A percentile compares a stretch with the other conserved stretches of the same genome.
phyloP scores from a whole-genome alignment of 2,329 filamentous ascomycete species.

The Pseudogymnoascus sp. region DNA sequence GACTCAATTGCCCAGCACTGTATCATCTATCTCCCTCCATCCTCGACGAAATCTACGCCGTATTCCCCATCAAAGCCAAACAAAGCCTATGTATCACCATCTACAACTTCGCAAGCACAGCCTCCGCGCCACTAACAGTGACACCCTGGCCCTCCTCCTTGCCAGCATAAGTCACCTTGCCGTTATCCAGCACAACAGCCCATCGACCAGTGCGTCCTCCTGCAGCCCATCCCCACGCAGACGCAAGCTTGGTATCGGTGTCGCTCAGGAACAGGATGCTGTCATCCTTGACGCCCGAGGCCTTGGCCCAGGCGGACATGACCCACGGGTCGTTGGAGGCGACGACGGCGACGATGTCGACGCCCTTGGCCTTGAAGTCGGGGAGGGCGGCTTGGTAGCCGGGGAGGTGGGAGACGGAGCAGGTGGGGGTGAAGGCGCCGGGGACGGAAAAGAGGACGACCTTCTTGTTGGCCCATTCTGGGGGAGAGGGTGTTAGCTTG shows the following conservation, averaged over 20 bases:
- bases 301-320: slow-evolving; percentile 66
- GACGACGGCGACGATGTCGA: slow-evolving; percentile 59
- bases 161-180: slow-evolving; percentile 59
- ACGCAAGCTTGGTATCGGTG: slow-evolving; percentile 54
- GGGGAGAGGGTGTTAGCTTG: slow-evolving; percentile 3
- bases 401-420: slow-evolving; percentile 59
- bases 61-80: background rate
- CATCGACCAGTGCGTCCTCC: slow-evolving; percentile 56
- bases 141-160: slow-evolving; percentile 40
- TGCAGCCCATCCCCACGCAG: slow-evolving; percentile 55
- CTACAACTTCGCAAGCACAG: slow-evolving; percentile 18
- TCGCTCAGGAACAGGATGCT: slow-evolving; percentile 62
- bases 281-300: slow-evolving; percentile 55
- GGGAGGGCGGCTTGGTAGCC: slow-evolving; percentile 57
- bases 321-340: slow-evolving; percentile 63
- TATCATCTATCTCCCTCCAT: background rate
- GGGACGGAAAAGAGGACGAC: slow-evolving; percentile 62
- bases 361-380: slow-evolving; percentile 54
- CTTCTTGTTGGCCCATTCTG: slow-evolving; percentile 60
- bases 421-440: slow-evolving; percentile 62
- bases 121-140: slow-evolving; percentile 25
- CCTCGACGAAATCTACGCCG: background rate
- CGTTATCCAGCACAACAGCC: slow-evolving; percentile 59
- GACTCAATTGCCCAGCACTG: background rate
- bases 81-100: background rate